Evolutionary conservation across 768 basidiomycete species (phyloP), one percentile per base, ranked within the genome.

Genomic region (Candolleomyces efflorescens): DNA sequence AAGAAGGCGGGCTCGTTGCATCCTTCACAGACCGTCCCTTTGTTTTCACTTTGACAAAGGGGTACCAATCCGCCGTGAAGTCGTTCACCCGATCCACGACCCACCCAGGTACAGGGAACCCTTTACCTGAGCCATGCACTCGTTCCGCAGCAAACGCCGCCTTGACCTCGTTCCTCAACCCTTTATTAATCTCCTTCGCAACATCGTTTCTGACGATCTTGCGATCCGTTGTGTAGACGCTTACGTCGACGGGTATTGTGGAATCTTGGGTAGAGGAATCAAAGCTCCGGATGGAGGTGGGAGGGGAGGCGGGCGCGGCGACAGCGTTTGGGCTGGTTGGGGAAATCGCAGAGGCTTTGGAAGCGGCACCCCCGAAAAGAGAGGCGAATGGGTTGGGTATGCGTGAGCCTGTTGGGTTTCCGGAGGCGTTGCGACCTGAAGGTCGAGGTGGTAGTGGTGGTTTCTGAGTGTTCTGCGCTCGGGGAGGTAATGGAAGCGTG

Each of bases 321-420:
- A n/a, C n/a, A n/a, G 17, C 7, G 53, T 41, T 53, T n/a, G n/a
- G n/a, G 27, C 56, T 43, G 20, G 36, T 44, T 24, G 75, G 60
- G 24, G 65, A 52, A 18, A 68, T 60, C 1, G 69, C 38, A 15
- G n/a, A n/a, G n/a, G 64, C 41, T 53, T 68, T 63, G 62, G 71
- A 60, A 53, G 70, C 22, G 64, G 65, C 56, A 64, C 65, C 57
- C 65, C 73, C 89, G 63, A 92, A 92, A n/a, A 94, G 78, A 1
- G 87, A 87, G 0, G 90, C 87, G 63, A 94, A 94, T 0, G 91
- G 86, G 63, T 88, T 89, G 24, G 80, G 69, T 11, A 92, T 77
- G 0, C 89, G 78, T 0, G 83, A 77, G 0, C 75, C 49, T 20
- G 3, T 49, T 60, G 3, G 65, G 24, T 17, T 68, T 56, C 51